Base-by-base conservation (phyloP, 768 basidiomycete genomes). In the Lactarius pseudohatsudake region DNA sequence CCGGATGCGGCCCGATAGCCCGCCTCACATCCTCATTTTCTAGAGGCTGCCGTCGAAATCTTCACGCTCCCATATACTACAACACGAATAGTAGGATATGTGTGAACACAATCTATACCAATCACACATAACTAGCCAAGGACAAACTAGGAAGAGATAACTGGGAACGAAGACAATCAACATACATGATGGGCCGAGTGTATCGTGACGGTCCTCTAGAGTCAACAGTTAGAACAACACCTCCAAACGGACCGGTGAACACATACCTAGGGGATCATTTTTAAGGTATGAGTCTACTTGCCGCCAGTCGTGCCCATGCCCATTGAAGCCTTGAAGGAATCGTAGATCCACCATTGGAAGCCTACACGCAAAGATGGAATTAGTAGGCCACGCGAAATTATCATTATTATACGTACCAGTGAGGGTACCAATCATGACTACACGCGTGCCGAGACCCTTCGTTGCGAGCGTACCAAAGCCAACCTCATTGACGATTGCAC, bases 281-380 rank as follows among this genome's bases (percentile, higher is more conserved):
- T 36, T 18, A 38, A 30, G 61, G 61, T 62, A 63, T 47, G 40
- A 59, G 34, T 78, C 78, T 89, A 93, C 80, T 93, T 93, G 77
- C 91, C 91, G 81, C 91, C 91, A 43, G 91, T 92, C 62, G 91
- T 93, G 67, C 91, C 91, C 77, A 93, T 82, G 74, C 91, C 91
- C 88, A 93, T 89, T 61, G 87, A 75, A 30, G 84, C 65, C 83
- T 94, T 94, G 86, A 93, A 94, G 59, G 85, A 81, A 76, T 94
- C 93, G 76, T 94, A 94, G 78, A 94, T 92, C 90, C 92, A 93
- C 91, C 91, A 92, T 82, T 92, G 90, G 89, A 91, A 91, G 74
- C 90, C 92, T 80, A 79, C 82, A 69, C 82, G 75, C 66, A 79
- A 80, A 79, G 3, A 30, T 79, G 77, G 1, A 13, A 32, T 66